Evolutionary conservation across 768 basidiomycete species (phyloP).

Genomic region (Mycena olivaceomarginata): DNA sequence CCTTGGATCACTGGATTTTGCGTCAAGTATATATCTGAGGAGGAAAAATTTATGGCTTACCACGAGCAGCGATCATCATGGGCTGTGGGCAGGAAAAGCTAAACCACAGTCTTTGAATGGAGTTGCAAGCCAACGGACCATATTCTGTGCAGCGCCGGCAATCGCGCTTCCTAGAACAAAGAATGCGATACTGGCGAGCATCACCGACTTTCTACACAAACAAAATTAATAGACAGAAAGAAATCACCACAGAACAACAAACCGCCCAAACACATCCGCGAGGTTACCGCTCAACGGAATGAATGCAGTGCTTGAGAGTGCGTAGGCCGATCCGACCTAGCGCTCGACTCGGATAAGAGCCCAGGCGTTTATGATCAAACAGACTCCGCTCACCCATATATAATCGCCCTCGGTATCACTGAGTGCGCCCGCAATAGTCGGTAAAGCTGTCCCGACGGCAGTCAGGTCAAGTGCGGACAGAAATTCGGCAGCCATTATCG

Average conservation of each 20-base stretch:
- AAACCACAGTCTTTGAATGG: too few relatives aligned
- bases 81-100: not conserved
- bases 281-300: constrained; percentile 60
- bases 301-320: constrained; percentile 60
- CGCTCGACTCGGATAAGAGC: not conserved
- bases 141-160: constrained; percentile 61
- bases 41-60: constrained; percentile 12
- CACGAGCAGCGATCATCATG: constrained; percentile 62
- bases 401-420: constrained; percentile 37
- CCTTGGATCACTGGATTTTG: constrained; percentile 34
- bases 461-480: constrained; percentile 39
- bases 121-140: constrained; percentile 45
- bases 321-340: constrained; percentile 62
- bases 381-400: constrained; percentile 28
- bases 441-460: constrained; percentile 35
- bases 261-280: constrained; percentile 54
- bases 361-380: too few relatives aligned
- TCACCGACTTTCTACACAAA: constrained; percentile 45
- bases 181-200: constrained; percentile 51
- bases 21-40: not conserved
- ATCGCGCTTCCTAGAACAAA: constrained; percentile 65
- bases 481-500: constrained; percentile 33
- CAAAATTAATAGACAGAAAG: too few relatives aligned
- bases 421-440: constrained; percentile 35
- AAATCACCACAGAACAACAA: not conserved